These are phyloP conservation scores for Silene noctiflora DNA, from an alignment of 179 eudicot genomes.

Conservation along the genomic window DNA sequence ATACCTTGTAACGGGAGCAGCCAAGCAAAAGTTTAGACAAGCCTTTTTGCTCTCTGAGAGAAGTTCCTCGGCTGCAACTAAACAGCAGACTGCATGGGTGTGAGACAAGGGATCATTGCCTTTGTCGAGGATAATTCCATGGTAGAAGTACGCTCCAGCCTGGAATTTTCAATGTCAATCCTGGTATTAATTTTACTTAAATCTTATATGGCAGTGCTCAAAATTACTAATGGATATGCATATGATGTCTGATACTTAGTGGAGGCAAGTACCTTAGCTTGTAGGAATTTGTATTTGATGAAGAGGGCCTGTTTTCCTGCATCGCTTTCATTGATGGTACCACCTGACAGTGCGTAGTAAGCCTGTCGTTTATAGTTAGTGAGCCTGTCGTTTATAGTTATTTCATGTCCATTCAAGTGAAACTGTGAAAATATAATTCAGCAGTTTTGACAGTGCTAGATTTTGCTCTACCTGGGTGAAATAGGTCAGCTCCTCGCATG, in stretches of 20 bases:
- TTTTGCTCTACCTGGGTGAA: slow-evolving; percentile 61
- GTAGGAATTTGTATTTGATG: slow-evolving; percentile 87
- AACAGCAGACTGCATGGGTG: slow-evolving; percentile 57
- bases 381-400: background rate
- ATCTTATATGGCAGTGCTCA: too few relatives aligned
- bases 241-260: background rate
- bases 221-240: too few relatives aligned
- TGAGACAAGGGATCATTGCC: slow-evolving; percentile 66
- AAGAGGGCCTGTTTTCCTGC: slow-evolving; percentile 64
- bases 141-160: slow-evolving; percentile 93
- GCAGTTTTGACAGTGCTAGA: background rate
- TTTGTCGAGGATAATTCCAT: slow-evolving; percentile 77
- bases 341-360: slow-evolving; percentile 53
- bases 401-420: background rate
- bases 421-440: background rate
- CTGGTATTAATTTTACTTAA: too few relatives aligned
- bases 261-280: slow-evolving; percentile 62
- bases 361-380: slow-evolving; percentile 42
- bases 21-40: slow-evolving; percentile 74
- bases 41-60: slow-evolving; percentile 76
- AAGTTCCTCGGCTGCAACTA: slow-evolving; percentile 73
- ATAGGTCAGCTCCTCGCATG: slow-evolving; percentile 77
- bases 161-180: slow-evolving; percentile 13
- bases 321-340: slow-evolving; percentile 28
- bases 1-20: slow-evolving; percentile 74